Evolutionary conservation across 78 protist genomes (phyloP).

Genomic region (Guillardia theta): DNA sequence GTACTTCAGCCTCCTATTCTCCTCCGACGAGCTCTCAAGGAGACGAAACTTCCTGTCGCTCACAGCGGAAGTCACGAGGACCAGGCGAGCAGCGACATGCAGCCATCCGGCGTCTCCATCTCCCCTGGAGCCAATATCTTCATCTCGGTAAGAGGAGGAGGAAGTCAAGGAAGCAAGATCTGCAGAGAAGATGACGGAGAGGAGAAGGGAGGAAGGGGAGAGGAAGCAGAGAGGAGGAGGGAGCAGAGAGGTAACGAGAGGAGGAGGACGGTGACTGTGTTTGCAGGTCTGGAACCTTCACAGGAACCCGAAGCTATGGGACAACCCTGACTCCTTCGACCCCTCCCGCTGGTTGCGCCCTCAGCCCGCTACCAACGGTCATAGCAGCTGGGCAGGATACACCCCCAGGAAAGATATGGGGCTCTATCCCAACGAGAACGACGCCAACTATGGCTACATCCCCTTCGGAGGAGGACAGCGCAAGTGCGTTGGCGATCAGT

Average conservation of each 20-base stretch:
- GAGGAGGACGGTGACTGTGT: neutral
- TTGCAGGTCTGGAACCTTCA: slow-evolving; percentile 26
- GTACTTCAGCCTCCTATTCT: slow-evolving; percentile 23
- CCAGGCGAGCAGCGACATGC: neutral
- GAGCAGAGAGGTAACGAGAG: neutral
- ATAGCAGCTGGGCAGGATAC: neutral
- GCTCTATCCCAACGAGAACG: slow-evolving; percentile 24
- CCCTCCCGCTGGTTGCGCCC: slow-evolving; percentile 1
- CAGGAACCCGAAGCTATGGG: slow-evolving; percentile 23
- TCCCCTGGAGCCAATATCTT: neutral
- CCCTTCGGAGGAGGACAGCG: slow-evolving; percentile 45
- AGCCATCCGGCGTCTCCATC: neutral
- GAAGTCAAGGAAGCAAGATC: no score
- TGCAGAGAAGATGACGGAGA: neutral
- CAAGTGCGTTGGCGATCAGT: slow-evolving; percentile 38
- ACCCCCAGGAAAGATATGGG: neutral
- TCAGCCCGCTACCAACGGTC: neutral
- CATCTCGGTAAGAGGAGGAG: no score
- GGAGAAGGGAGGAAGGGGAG: neutral
- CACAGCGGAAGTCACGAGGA: neutral
- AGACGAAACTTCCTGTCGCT: neutral
- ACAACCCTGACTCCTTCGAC: neutral
- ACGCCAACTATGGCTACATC: slow-evolving; percentile 2
- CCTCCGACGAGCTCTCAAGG: slow-evolving; percentile 4
- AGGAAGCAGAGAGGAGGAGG: neutral